A percentile compares a stretch with the other conserved stretches of the same genome.
These are phyloP conservation scores for Ogataea parapolymorpha DNA, from an alignment of 805 yeast species.

Conservation along the genomic window DNA sequence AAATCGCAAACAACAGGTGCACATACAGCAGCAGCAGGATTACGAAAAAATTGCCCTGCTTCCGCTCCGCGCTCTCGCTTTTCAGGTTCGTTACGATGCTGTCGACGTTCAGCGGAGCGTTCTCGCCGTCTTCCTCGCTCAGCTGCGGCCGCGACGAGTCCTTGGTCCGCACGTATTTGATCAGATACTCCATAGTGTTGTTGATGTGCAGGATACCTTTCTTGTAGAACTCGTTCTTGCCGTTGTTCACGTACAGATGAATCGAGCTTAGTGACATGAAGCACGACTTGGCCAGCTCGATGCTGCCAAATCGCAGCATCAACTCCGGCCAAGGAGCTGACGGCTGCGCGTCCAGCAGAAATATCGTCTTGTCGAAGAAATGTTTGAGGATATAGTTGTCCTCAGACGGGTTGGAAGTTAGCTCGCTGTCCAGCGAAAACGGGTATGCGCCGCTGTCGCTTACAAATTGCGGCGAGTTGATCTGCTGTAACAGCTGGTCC, in stretches of 20 bases:
- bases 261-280: slow-evolving; percentile 55
- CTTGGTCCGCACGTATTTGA: slow-evolving; percentile 39
- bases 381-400: slow-evolving; percentile 55
- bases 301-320: slow-evolving; percentile 54
- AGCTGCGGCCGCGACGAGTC: slow-evolving; percentile 16
- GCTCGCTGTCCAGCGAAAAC: slow-evolving; percentile 6
- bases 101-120: slow-evolving; percentile 29
- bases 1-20: slow-evolving; percentile 49
- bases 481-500: slow-evolving; percentile 19
- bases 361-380: slow-evolving; percentile 51
- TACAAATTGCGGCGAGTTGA: slow-evolving; percentile 8
- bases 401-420: slow-evolving; percentile 36
- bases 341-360: slow-evolving; percentile 56
- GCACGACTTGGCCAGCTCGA: slow-evolving; percentile 55
- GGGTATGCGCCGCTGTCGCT: slow-evolving; percentile 2
- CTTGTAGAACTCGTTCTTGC: slow-evolving; percentile 48
- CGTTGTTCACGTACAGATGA: slow-evolving; percentile 54
- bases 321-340: slow-evolving; percentile 60
- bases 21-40: slow-evolving; percentile 51
- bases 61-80: slow-evolving; percentile 35
- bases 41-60: slow-evolving; percentile 42
- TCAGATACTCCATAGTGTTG: slow-evolving; percentile 53
- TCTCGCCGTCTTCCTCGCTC: slow-evolving; percentile 8
- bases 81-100: slow-evolving; percentile 37
- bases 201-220: slow-evolving; percentile 54